These are phyloP conservation scores for Grammothele lineata DNA, from an alignment of 768 basidiomycete species.

Conservation along the genomic window DNA sequence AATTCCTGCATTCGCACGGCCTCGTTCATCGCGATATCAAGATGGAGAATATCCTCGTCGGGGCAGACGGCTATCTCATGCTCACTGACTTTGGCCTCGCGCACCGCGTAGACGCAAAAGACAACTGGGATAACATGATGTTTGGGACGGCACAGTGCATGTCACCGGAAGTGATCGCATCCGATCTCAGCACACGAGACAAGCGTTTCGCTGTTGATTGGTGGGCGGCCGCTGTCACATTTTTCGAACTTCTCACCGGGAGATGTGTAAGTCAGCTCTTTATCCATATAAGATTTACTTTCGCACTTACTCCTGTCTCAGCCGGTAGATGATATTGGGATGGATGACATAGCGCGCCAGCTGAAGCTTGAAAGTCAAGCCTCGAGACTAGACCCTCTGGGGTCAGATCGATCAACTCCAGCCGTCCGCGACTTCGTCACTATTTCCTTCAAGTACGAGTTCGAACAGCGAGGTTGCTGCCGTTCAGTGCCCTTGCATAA, in stretches of 20 bases:
- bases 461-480: no score
- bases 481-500: no score
- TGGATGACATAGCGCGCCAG: neutral
- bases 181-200: conserved; percentile 1
- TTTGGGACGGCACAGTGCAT: conserved; percentile 46
- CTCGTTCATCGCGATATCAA: conserved; percentile 55
- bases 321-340: conserved; percentile 1
- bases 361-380: neutral
- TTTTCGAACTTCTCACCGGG: conserved; percentile 51
- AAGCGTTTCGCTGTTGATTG: conserved; percentile 39
- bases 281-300: no score
- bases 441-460: no score
- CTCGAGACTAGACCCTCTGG: no score
- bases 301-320: no score
- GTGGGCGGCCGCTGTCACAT: conserved; percentile 47
- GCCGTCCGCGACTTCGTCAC: no score
- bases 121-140: conserved; percentile 25
- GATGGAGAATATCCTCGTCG: conserved; percentile 54
- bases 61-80: conserved; percentile 50
- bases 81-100: conserved; percentile 49
- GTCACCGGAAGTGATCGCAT: conserved; percentile 41
- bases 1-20: conserved; percentile 40
- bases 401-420: no score
- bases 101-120: conserved; percentile 17
- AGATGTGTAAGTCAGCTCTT: conserved; percentile 24